These are phyloP conservation scores for Komagataella pastoris DNA, from an alignment of 805 yeast genomes.

Conservation along the genomic window DNA sequence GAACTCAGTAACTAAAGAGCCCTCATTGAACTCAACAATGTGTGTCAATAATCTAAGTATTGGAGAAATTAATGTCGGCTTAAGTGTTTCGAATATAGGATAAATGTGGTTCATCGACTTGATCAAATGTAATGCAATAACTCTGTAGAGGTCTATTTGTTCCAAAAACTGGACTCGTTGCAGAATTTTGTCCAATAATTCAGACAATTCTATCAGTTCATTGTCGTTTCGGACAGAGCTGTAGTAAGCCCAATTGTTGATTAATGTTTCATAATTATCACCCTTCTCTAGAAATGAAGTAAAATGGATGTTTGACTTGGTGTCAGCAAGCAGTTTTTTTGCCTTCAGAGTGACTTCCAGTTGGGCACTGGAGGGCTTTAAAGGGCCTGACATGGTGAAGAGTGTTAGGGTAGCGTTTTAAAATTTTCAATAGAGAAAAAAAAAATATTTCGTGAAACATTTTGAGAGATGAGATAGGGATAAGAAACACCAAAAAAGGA, in stretches of 20 bases:
- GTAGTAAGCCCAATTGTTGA: slow-evolving; percentile 27
- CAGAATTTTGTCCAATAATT: slow-evolving; percentile 24
- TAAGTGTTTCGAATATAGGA: slow-evolving; percentile 55
- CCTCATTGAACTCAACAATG: slow-evolving; percentile 34
- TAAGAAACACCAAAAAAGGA: no score
- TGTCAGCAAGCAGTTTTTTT: not conserved
- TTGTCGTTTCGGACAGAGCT: slow-evolving; percentile 38
- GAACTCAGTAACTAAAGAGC: slow-evolving; percentile 41
- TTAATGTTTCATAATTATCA: slow-evolving; percentile 17
- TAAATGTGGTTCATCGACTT: slow-evolving; percentile 30
- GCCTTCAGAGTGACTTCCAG: not conserved
- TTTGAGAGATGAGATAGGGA: no score
- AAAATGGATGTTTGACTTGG: not conserved
- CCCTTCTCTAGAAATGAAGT: not conserved
- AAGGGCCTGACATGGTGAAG: not conserved
- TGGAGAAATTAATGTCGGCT: slow-evolving; percentile 49
- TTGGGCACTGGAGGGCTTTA: not conserved
- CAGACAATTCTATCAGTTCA: slow-evolving; percentile 30
- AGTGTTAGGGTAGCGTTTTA: not conserved
- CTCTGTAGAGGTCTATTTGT: slow-evolving; percentile 28
- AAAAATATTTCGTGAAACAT: not conserved
- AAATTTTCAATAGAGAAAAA: not conserved
- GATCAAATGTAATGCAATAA: slow-evolving; percentile 26
- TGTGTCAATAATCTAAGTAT: slow-evolving; percentile 41
- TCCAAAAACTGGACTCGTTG: slow-evolving; percentile 9